These are phyloP conservation scores for Pterulicium gracile DNA, from an alignment of 1,284 basidiomycete genomes.

Conservation along the genomic window DNA sequence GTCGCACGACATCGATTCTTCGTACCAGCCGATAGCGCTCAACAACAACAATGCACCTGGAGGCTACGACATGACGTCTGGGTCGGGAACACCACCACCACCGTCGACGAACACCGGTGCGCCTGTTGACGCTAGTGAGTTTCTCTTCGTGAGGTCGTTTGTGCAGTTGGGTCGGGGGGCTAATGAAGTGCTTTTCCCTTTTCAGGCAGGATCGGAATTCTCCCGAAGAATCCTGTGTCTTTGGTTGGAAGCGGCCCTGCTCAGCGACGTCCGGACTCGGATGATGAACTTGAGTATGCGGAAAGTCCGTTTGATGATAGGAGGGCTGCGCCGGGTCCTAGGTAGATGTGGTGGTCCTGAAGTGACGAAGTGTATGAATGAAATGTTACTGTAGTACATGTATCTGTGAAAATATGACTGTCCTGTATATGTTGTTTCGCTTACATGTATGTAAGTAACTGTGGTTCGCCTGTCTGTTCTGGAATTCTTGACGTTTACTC, in stretches of 20 bases:
- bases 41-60: no score
- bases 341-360: no score
- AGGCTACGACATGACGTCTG: no score
- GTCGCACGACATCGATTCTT: no score
- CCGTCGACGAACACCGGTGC: neutral
- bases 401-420: no score
- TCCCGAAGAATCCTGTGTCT: conserved; percentile 1
- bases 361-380: no score
- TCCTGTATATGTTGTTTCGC: no score
- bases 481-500: no score
- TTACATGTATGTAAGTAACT: no score
- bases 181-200: neutral
- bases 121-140: neutral
- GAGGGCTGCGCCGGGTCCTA: neutral
- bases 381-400: no score
- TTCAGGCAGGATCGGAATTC: neutral
- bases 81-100: neutral
- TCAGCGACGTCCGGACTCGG: neutral
- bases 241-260: neutral
- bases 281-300: conserved; percentile 4
- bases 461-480: no score
- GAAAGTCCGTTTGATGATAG: conserved; percentile 2
- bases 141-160: neutral
- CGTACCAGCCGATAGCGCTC: no score
- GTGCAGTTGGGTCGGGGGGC: neutral